Conservation (phyloP, 1,284 basidiomycete genomes). For the Pholiota adiposa region DNA sequence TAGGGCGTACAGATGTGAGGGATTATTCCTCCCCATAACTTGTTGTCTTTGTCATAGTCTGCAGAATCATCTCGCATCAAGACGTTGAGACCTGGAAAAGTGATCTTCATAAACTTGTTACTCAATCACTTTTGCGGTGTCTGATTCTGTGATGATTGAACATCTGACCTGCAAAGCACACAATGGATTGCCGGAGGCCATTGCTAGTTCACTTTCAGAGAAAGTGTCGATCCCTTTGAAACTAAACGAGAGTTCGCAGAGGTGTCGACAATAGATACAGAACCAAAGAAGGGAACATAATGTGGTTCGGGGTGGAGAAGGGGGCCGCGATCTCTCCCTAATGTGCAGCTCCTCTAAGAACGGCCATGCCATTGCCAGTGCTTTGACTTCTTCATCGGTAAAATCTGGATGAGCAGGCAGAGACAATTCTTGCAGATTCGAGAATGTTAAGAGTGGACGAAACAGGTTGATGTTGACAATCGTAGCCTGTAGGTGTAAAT, state of each 20-base stretch:
- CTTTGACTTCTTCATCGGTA: slow-evolving; percentile 17
- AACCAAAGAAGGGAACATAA: slow-evolving; percentile 14
- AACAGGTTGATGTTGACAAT: background rate
- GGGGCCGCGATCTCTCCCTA: background rate
- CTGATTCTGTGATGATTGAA: background rate
- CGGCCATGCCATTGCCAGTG: slow-evolving; percentile 16
- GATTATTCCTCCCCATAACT: too few species aligned
- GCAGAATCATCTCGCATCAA: too few species aligned
- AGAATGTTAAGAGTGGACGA: slow-evolving; percentile 5
- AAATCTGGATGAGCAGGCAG: slow-evolving; percentile 6
- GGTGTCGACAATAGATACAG: slow-evolving; percentile 10
- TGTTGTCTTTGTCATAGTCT: too few species aligned
- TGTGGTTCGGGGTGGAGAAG: background rate
- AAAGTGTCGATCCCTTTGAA: slow-evolving; percentile 2
- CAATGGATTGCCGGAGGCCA: background rate
- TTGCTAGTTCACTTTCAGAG: slow-evolving; percentile 1
- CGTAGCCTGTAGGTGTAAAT: background rate
- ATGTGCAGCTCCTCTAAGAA: slow-evolving; percentile 1
- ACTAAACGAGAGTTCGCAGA: slow-evolving; percentile 9
- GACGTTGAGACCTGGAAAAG: background rate
- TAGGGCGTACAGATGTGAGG: too few species aligned
- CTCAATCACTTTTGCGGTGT: background rate
- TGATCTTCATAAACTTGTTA: background rate
- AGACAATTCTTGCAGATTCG: slow-evolving; percentile 4
- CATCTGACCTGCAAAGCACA: background rate